phyloP scores from a whole-genome alignment of 2,329 filamentous ascomycete species.

The Bipolaris victoriae region DNA sequence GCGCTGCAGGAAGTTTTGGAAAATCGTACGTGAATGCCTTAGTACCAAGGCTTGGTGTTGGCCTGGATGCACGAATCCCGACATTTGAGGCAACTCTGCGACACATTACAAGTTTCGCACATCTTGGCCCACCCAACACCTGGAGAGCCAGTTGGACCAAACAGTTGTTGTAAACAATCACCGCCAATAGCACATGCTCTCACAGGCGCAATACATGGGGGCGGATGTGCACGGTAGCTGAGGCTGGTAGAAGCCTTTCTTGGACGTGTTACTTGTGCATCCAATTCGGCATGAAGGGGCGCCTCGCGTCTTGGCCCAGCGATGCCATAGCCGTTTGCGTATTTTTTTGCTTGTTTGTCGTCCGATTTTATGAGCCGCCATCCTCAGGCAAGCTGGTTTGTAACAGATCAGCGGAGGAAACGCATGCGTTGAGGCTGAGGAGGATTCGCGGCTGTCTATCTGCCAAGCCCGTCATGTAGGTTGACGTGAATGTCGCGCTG shows the following conservation, averaged over 20 bases:
- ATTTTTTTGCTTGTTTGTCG: neutral
- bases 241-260: neutral
- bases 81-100: conserved; percentile 26
- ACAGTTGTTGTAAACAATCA: neutral
- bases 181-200: neutral
- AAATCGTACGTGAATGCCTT: conserved; percentile 13
- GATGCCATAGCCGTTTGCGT: neutral
- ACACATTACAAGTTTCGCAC: conserved; percentile 19
- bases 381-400: neutral
- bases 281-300: conserved; percentile 2
- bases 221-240: neutral
- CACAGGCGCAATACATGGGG: neutral
- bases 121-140: conserved; percentile 19
- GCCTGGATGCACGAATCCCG: conserved; percentile 20
- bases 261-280: neutral
- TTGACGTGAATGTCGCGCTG: neutral
- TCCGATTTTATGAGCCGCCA: neutral
- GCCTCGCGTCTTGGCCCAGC: neutral
- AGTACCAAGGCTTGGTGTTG: conserved; percentile 30
- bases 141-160: neutral
- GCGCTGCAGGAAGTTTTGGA: neutral
- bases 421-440: neutral
- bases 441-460: neutral
- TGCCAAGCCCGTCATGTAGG: neutral
- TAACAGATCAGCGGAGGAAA: neutral